Percentiles rank a stretch among this genome's conserved stretches.
Evolutionary conservation across 202 grass and related monocot species (phyloP).

Genomic region (Schoenoplectus triqueter): DNA sequence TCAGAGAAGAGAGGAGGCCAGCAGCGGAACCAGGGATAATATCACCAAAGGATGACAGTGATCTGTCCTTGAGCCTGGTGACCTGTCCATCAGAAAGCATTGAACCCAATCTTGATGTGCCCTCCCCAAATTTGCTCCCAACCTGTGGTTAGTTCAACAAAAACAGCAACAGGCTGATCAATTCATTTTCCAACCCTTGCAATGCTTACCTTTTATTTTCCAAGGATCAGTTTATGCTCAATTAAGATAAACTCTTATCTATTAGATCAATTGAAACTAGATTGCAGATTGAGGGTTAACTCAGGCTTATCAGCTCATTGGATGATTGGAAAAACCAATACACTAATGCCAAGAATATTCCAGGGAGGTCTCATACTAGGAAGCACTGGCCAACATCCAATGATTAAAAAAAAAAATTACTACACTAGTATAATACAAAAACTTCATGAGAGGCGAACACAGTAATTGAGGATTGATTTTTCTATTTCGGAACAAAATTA

Average conservation of each 20-base stretch:
- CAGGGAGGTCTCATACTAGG: not conserved
- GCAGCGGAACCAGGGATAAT: constrained; percentile 91
- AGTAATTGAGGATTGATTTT: not conserved
- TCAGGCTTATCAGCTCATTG: constrained; percentile 18
- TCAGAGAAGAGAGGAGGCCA: constrained; percentile 92
- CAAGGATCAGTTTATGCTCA: too few species aligned
- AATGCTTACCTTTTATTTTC: constrained; percentile 8
- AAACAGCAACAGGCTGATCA: constrained; percentile 12
- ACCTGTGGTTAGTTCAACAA: constrained; percentile 52
- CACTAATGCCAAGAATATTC: too few species aligned
- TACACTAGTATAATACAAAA: not conserved
- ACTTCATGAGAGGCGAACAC: constrained; percentile 15
- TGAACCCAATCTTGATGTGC: constrained; percentile 92
- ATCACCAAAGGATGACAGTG: constrained; percentile 71
- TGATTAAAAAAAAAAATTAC: not conserved
- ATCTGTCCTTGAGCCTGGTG: constrained; percentile 65
- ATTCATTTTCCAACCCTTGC: not conserved
- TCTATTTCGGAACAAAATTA: not conserved
- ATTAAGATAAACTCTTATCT: too few species aligned
- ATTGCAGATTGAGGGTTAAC: constrained; percentile 36
- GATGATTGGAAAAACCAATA: not conserved
- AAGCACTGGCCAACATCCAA: not conserved
- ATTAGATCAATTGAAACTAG: not conserved
- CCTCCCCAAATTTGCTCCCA: constrained; percentile 98
- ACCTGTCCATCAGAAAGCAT: constrained; percentile 98